Evolutionary conservation across 345 rosid genomes (phyloP).

Genomic region (Melastoma malabathricum): DNA sequence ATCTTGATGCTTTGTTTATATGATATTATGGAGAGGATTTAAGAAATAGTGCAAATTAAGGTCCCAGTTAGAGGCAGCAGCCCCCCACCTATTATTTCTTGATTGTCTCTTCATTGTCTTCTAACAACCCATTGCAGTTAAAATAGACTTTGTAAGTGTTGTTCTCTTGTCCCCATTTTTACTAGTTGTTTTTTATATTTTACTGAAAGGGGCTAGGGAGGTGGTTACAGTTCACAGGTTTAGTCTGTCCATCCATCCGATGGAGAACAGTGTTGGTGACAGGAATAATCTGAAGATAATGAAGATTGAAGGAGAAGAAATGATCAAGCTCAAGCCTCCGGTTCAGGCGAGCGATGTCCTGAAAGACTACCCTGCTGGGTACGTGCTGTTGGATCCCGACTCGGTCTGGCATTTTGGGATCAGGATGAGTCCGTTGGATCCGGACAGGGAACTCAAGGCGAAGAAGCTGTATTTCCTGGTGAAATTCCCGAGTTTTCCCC

Average conservation of each 20-base stretch:
- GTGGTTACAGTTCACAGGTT: neutral
- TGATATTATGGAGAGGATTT: no score
- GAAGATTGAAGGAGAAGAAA: constrained; percentile 78
- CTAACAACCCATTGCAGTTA: no score
- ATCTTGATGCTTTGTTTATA: no score
- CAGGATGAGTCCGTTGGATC: constrained; percentile 61
- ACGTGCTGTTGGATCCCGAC: constrained; percentile 57
- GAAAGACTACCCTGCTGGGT: constrained; percentile 52
- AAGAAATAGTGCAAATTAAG: no score
- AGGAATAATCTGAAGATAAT: constrained; percentile 49
- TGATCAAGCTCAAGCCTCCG: constrained; percentile 57
- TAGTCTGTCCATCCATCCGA: constrained; percentile 4
- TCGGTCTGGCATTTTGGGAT: constrained; percentile 61
- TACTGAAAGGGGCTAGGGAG: neutral
- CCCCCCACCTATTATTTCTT: no score
- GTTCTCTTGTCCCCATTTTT: neutral
- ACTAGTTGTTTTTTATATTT: neutral
- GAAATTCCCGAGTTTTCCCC: constrained; percentile 43
- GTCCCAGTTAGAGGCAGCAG: no score
- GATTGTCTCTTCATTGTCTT: no score
- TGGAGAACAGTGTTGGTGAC: constrained; percentile 67
- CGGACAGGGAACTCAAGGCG: constrained; percentile 41
- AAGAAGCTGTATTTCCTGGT: constrained; percentile 62
- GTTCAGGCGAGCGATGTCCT: constrained; percentile 36
- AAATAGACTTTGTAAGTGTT: no score